phyloP scores from a whole-genome alignment of 129 eudicot genomes.

The Escallonia herrerae region DNA sequence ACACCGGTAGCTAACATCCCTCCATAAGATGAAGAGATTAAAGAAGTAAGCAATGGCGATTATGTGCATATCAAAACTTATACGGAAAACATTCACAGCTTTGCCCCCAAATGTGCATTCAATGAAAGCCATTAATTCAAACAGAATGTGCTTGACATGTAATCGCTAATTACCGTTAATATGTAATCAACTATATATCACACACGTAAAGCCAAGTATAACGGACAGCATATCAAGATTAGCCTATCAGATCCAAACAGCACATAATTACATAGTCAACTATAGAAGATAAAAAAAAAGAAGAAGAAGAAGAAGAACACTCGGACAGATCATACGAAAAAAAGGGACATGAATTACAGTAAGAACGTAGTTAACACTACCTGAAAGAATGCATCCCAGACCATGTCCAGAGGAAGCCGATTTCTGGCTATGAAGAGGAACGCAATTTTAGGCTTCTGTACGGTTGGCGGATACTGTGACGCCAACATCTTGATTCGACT shows the following conservation, averaged over 20 bases:
- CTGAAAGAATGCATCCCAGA: constrained; percentile 93
- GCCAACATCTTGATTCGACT: constrained; percentile 36
- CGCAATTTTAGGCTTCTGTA: constrained; percentile 70
- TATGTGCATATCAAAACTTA: no score
- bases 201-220: no score
- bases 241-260: no score
- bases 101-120: neutral
- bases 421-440: constrained; percentile 83
- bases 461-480: constrained; percentile 31
- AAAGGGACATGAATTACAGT: no score
- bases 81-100: neutral
- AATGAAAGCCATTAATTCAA: neutral
- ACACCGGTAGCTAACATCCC: neutral
- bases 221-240: no score
- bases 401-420: constrained; percentile 75
- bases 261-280: no score
- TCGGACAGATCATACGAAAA: no score
- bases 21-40: neutral
- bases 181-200: no score
- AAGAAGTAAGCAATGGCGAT: neutral
- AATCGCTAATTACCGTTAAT: no score
- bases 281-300: no score
- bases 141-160: no score
- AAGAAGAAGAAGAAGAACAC: no score
- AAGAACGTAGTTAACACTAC: constrained; percentile 11